A percentile compares a stretch with the other conserved stretches of the same genome.
phyloP scores from a whole-genome alignment of 1,284 basidiomycete genomes.

The Rhodotorula sp. region DNA sequence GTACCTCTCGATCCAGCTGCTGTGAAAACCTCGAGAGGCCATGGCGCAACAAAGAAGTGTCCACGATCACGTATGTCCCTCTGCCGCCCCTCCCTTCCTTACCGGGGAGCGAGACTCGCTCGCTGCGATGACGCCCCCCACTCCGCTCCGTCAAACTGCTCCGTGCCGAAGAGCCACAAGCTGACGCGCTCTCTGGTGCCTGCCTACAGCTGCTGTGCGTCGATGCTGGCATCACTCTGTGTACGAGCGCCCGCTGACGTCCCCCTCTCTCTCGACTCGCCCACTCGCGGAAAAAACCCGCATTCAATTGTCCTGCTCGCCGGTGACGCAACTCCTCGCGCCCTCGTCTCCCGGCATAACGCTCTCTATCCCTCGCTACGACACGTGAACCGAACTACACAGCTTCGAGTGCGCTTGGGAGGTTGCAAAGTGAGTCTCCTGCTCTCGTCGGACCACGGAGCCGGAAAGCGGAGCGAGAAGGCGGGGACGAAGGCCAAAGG shows the following conservation, averaged over 20 bases:
- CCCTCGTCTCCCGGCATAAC: too few relatives aligned
- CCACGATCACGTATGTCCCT: constrained; percentile 6
- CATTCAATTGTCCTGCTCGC: too few relatives aligned
- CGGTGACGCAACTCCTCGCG: neutral
- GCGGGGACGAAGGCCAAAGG: neutral
- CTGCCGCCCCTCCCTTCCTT: neutral
- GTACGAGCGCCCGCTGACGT: neutral
- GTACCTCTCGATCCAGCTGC: too few relatives aligned
- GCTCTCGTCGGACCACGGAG: neutral
- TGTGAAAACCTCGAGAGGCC: too few relatives aligned
- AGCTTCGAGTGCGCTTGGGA: constrained; percentile 16
- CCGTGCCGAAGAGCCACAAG: neutral
- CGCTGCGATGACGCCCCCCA: neutral
- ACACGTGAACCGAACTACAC: neutral
- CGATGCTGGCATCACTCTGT: neutral
- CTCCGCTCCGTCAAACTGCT: too few relatives aligned
- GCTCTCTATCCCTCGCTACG: too few relatives aligned
- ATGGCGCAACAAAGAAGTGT: constrained; percentile 11
- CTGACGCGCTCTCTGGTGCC: neutral
- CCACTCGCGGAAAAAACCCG: too few relatives aligned
- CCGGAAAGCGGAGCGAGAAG: neutral
- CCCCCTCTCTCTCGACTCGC: neutral
- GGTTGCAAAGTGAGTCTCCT: constrained; percentile 11
- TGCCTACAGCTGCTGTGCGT: neutral
- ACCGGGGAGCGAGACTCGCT: neutral